Evolutionary conservation across 352 stramenopile species (phyloP).

Genomic region (Aphanomyces invadans): DNA sequence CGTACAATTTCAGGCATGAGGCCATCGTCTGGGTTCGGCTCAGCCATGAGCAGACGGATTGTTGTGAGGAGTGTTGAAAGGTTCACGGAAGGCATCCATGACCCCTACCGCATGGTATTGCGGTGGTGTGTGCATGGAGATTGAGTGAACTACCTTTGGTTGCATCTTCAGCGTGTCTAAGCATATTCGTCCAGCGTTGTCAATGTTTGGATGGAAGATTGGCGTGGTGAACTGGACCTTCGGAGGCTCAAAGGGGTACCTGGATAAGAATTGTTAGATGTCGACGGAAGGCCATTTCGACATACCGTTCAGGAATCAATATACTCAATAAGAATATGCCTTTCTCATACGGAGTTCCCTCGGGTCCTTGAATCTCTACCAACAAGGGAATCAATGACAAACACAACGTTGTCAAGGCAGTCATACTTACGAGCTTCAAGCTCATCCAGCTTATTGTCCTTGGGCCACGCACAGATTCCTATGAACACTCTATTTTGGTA

Average conservation of each 20-base stretch:
- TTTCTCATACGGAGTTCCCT: constrained; percentile 76
- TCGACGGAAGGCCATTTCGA: neutral
- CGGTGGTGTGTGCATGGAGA: constrained; percentile 12
- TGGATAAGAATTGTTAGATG: constrained; percentile 20
- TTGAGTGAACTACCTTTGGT: constrained; percentile 43
- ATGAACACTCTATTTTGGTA: neutral
- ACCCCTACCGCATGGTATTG: constrained; percentile 38
- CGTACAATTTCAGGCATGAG: constrained; percentile 84
- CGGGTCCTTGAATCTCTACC: constrained; percentile 66
- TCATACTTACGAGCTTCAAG: constrained; percentile 61
- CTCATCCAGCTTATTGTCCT: constrained; percentile 59
- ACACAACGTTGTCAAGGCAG: neutral
- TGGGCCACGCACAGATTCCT: constrained; percentile 71
- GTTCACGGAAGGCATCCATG: constrained; percentile 88
- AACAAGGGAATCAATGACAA: neutral
- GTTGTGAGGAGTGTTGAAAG: constrained; percentile 86
- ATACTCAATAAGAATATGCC: constrained; percentile 67
- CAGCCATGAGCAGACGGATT: constrained; percentile 85
- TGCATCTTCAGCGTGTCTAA: constrained; percentile 90
- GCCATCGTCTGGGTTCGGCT: constrained; percentile 86
- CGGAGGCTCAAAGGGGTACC: constrained; percentile 76
- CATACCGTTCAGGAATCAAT: constrained; percentile 55
- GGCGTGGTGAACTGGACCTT: constrained; percentile 71
- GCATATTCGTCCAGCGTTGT: constrained; percentile 82
- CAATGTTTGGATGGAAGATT: constrained; percentile 83